Base-by-base conservation (phyloP, 768 basidiomycete genomes). In the Mycena alexandri region DNA sequence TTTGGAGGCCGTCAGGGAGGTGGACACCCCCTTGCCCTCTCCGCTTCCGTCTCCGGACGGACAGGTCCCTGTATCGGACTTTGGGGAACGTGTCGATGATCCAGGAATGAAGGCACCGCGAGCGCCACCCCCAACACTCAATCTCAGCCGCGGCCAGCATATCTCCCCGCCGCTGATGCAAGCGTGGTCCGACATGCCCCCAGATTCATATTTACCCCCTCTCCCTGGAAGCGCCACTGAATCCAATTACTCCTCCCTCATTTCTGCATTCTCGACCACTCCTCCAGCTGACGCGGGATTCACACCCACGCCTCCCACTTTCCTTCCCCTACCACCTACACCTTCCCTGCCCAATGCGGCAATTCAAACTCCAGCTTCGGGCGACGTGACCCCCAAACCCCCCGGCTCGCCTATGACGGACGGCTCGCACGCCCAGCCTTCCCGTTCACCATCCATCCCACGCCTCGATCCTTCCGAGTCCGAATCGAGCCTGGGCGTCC, bases 401-500 rank as follows among this genome's bases (percentile, higher is more conserved):
- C 44, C 3, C 58, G 47, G 14, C 46, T 17, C 21, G 22, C 24
- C 53, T 12, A 34, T 11, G 41, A 22, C 33, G n/a, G 57, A 33
- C 17, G 33, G 33, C 17, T 29, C 38, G 0, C 29, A 46, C 22
- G 4, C 60, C 22, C n/a, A n/a, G n/a, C n/a, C n/a, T 55, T 10
- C 55, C 17, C 71, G 55, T 11, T 38, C 68, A 10, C 54, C 22
- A 46, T 51, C 55, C 13, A 54, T 42, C 44, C 42, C 68, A 14
- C 59, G n/a, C 44, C 46, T 55, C 43, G 63, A 56, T 51, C 59
- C 25, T n/a, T 61, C 47, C 51, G 65, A 44, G 2, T 44, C 36
- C 17, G 69, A 65, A 36, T 68, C 65, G 64, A 72, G 63, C 76
- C 77, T 54, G 66, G 68, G 10, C 72, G 77, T 74, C 24, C 67